Evolutionary conservation across 1,139 yeast species (phyloP), one percentile per base, ranked within the genome.

Genomic region (Arxiozyma slooffiae): DNA sequence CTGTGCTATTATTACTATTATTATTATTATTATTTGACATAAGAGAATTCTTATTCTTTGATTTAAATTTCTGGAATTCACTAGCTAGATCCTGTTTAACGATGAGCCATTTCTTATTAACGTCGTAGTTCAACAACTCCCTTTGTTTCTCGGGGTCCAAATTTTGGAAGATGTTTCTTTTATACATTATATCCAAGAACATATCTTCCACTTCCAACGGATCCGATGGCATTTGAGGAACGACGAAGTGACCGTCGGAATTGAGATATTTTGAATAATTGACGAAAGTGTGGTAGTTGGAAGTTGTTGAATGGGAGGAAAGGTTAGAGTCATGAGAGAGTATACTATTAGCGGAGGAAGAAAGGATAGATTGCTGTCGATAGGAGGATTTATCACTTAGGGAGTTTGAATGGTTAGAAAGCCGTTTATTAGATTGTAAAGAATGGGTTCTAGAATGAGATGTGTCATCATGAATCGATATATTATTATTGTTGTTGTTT

Each of bases 41-140:
- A 16, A 36, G 21, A 14, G 14, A 17, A 57, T 52, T 34, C 23
- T 39, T 41, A 41, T 18, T 24, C 50, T 64, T 65, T 38, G 62
- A 62, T 66, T 75, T 77, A 62, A 77, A 74, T 60, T 83, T 76
- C 58, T 84, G 83, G 60, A 75, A 75, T 60, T 87, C 97, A 7
- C 90, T 79, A 51, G 86, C 74, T 37, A 85, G 82, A 66, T 89
- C 96, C 65, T 92, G 97, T 59, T 85, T 81, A 44, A 92, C 85
- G 59, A 92, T 75, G 82, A 86, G 81, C 96, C 97, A 88, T 68
- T 92, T 92, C 60, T 89, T 87, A 50, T 84, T 86, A 0, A 80
- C 72, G 43, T 85, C 79, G 62, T 85, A 89, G 57, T 78, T 79
- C 61, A 81, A 73, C 85, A 92, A 81, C 64, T 87, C 95, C 55